Evolutionary conservation across 768 basidiomycete genomes (phyloP), one percentile per base, ranked within the genome.

Genomic region (Hysterangium stoloniferum): DNA sequence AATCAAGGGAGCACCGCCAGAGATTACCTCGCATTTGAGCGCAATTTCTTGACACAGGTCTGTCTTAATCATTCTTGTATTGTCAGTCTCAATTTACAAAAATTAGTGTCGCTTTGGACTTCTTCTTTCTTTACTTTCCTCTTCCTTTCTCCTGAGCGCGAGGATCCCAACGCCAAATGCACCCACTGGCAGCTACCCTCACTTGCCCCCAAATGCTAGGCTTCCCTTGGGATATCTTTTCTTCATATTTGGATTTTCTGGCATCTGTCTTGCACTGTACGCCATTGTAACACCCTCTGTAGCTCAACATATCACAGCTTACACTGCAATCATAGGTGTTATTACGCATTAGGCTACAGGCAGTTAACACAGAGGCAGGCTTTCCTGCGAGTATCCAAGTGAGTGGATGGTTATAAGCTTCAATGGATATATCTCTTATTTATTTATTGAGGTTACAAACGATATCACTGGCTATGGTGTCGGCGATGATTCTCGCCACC

Each of bases 21-120:
- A 25, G 49, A 51, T 40, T 51, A 41, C 19, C 49, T 51, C 8
- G 49, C 49, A n/a, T 41, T 43, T 19, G 49, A 51, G 19, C 38
- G 49, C 17, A 51, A 51, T 25, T 51, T 51, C 28, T 40, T 51
- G 29, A 42, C 29, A 11, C 49, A 51, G 38, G 49, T 51, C 20
- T 12, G 32, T 5, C 27, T 27, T 34, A 9, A 9, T 34, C 33
- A 17, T 34, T 34, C 17, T 17, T 34, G 11, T 34, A 17, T 17
- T 34, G 9, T 34, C 33, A 9, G 9, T 34, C 11, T 17, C 17
- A 9, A 34, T 12, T 43, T 15, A 27, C 15, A 2, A 32, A 17
- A 20, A 34, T 2, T 20, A 51, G 49, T 51, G 49, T 35, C 49
- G 49, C 13, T 43, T 51, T 51, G 49, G 49, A 24, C 22, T 51